Percentiles rank a stretch among this genome's conserved stretches.
These are phyloP conservation scores for Suillus subluteus DNA, from an alignment of 768 basidiomycete genomes.

Conservation along the genomic window DNA sequence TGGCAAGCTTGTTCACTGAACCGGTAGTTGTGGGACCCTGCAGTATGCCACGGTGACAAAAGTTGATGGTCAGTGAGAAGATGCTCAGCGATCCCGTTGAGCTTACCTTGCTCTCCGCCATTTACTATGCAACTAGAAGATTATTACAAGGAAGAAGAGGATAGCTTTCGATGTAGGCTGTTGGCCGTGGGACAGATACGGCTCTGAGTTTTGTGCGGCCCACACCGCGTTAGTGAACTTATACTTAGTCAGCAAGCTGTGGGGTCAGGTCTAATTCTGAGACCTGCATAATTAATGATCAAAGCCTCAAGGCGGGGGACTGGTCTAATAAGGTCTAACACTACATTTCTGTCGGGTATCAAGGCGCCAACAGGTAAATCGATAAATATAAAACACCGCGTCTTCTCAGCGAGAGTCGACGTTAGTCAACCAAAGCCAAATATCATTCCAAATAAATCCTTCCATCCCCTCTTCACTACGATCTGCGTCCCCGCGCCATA, in stretches of 20 bases:
- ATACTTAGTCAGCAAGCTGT: conserved; percentile 9
- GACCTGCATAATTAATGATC: conserved; percentile 1
- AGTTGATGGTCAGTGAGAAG: not conserved
- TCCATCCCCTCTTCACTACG: conserved; percentile 49
- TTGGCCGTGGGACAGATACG: conserved; percentile 4
- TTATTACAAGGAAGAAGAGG: not conserved
- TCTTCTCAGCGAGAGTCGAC: not conserved
- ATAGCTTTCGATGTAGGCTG: conserved; percentile 4
- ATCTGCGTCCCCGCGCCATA: conserved; percentile 52
- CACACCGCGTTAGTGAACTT: not conserved
- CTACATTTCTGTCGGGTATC: not conserved
- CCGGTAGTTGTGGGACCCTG: conserved; percentile 30
- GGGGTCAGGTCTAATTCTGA: not conserved
- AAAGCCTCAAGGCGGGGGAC: not conserved
- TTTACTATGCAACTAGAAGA: not conserved
- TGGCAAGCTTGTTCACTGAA: conserved; percentile 64
- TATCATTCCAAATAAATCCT: conserved; percentile 47
- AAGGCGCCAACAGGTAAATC: not conserved
- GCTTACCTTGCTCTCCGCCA: conserved; percentile 13
- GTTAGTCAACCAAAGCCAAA: conserved; percentile 42
- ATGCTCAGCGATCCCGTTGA: not conserved
- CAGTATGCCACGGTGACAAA: not conserved
- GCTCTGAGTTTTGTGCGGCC: not conserved
- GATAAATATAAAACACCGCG: conserved; percentile 5
- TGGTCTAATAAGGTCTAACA: not conserved